Evolutionary conservation across 192 early-diverging fungal species (phyloP).

Genomic region (Paraglomus occultum): DNA sequence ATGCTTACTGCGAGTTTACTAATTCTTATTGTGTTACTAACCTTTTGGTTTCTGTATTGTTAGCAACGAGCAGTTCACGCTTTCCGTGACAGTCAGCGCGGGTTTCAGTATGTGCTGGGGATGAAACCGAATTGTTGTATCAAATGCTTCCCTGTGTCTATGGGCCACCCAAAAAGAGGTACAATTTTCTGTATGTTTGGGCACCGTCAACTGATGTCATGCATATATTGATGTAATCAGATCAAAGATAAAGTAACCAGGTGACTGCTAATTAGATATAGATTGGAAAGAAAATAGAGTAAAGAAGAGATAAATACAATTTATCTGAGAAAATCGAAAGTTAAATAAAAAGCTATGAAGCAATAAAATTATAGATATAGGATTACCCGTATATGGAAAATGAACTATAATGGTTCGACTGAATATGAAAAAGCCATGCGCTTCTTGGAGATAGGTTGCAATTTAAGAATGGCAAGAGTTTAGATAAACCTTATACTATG

Average conservation of each 20-base stretch:
- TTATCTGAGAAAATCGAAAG: conserved; percentile 1
- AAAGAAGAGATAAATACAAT: conserved; percentile 7
- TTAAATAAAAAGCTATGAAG: conserved; percentile 6
- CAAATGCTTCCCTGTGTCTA: conserved; percentile 10
- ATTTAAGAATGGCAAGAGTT: no score
- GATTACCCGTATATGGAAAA: no score
- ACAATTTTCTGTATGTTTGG: conserved; percentile 8
- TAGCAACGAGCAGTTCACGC: no score
- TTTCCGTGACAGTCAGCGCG: no score
- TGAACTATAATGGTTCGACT: no score
- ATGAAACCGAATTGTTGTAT: conserved; percentile 7
- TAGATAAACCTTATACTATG: no score
- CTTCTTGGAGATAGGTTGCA: no score
- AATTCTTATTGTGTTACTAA: no score
- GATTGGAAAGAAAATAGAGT: background rate
- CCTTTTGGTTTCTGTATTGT: no score
- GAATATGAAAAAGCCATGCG: no score
- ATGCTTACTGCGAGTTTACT: no score
- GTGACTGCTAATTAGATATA: conserved; percentile 1
- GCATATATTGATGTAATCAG: conserved; percentile 8
- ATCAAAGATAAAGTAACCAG: conserved; percentile 9
- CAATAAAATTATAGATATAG: no score
- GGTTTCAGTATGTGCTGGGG: background rate
- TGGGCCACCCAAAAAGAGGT: conserved; percentile 6
- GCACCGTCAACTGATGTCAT: background rate